phyloP scores from a whole-genome alignment of 495 filamentous ascomycete species.

The Pyronema domesticum region DNA sequence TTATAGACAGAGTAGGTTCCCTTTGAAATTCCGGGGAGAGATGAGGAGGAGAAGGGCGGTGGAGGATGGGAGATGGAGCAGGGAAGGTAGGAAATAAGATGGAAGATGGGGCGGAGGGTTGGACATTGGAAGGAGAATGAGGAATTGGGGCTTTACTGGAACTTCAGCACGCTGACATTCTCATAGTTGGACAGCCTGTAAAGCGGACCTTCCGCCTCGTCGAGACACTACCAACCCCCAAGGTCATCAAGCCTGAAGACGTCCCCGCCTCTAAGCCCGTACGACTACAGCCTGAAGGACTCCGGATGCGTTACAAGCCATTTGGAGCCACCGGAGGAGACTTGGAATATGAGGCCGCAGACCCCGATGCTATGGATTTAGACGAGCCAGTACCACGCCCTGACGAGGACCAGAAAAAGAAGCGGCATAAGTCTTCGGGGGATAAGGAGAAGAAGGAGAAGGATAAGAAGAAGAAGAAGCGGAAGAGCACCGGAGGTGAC shows the following conservation, averaged over 20 bases:
- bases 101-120: too few relatives aligned
- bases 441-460: conserved; percentile 9
- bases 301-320: conserved; percentile 19
- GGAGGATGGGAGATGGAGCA: background rate
- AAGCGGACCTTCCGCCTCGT: conserved; percentile 13
- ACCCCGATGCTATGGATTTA: conserved; percentile 1
- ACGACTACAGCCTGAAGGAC: conserved; percentile 16
- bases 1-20: conserved; percentile 7
- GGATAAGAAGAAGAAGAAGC: conserved; percentile 13
- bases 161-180: background rate
- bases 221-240: conserved; percentile 7
- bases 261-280: conserved; percentile 4
- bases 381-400: conserved; percentile 2
- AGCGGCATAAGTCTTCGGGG: conserved; percentile 4
- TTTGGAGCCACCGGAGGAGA: conserved; percentile 17
- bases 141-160: too few relatives aligned
- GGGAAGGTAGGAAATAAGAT: background rate
- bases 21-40: too few relatives aligned
- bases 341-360: conserved; percentile 6
- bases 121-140: too few relatives aligned
- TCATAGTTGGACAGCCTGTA: conserved; percentile 9
- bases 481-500: too few relatives aligned
- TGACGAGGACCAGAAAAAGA: conserved; percentile 7
- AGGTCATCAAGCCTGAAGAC: background rate
- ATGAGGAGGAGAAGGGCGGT: background rate